Conservation (phyloP, 495 filamentous ascomycete genomes). For the Aspergillus sclerotiicarbonarius region DNA sequence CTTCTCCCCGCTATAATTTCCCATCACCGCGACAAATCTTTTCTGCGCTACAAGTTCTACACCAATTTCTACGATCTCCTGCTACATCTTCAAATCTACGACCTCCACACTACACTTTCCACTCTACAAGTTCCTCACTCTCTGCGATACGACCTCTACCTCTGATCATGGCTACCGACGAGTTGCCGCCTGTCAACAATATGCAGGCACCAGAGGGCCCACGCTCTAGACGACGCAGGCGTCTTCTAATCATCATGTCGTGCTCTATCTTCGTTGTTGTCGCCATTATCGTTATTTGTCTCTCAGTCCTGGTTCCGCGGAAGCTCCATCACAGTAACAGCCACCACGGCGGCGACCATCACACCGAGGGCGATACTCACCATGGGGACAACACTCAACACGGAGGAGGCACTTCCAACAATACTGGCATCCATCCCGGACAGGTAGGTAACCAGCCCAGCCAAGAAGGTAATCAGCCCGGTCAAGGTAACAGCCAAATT, state of each 20-base stretch:
- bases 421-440: too few relatives aligned
- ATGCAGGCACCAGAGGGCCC: not conserved
- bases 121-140: too few relatives aligned
- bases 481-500: not conserved
- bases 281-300: not conserved
- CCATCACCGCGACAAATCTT: not conserved
- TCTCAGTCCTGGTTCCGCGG: not conserved
- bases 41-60: too few relatives aligned
- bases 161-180: too few relatives aligned
- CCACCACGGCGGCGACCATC: not conserved
- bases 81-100: too few relatives aligned
- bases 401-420: not conserved
- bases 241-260: not conserved
- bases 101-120: too few relatives aligned
- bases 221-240: not conserved
- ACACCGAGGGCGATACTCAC: not conserved
- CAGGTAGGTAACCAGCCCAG: too few relatives aligned
- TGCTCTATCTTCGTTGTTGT: not conserved
- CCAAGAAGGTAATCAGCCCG: too few relatives aligned
- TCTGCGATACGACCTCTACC: too few relatives aligned
- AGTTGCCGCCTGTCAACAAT: not conserved
- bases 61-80: too few relatives aligned
- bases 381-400: not conserved
- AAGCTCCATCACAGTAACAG: not conserved
- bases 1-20: not conserved